Evolutionary conservation across 2,329 filamentous ascomycete species (phyloP).

Genomic region (Rachicladosporium sp.): DNA sequence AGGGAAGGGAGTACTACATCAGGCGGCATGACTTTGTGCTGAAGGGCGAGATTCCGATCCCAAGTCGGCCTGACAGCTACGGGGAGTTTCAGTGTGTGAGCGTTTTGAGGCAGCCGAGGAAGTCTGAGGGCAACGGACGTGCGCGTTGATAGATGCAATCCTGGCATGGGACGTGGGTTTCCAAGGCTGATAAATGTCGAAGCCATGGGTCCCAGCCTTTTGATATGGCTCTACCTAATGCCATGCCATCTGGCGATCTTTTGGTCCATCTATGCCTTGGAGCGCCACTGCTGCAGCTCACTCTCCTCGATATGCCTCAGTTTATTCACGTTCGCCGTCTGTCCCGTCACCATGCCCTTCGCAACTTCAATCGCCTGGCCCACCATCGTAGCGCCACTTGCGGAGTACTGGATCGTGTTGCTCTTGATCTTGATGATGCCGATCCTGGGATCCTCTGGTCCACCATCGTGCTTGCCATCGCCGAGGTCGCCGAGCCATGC

Average conservation of each 20-base stretch:
- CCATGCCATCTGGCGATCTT: no score
- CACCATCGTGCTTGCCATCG: conserved; percentile 72
- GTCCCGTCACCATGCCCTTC: conserved; percentile 61
- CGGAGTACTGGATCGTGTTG: conserved; percentile 13
- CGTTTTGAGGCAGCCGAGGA: neutral
- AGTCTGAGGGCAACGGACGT: no score
- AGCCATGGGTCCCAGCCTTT: no score
- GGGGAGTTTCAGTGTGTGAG: conserved; percentile 1
- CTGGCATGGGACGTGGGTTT: no score
- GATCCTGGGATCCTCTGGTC: conserved; percentile 69
- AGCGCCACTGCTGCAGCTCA: conserved; percentile 49
- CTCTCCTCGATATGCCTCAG: conserved; percentile 58
- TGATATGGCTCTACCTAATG: no score
- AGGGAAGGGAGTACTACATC: conserved; percentile 8
- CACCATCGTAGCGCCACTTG: conserved; percentile 46
- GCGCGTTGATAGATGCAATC: no score
- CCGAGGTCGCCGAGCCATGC: conserved; percentile 79
- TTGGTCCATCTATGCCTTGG: no score
- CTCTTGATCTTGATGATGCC: conserved; percentile 65
- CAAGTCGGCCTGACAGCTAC: conserved; percentile 3
- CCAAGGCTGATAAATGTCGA: no score
- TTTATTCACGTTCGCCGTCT: conserved; percentile 60
- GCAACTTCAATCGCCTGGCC: conserved; percentile 58
- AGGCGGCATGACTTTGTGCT: conserved; percentile 5
- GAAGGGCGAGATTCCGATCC: conserved; percentile 4